phyloP scores from a whole-genome alignment of 164 flowering plant genomes.

The Chloranthus sessilifolius region DNA sequence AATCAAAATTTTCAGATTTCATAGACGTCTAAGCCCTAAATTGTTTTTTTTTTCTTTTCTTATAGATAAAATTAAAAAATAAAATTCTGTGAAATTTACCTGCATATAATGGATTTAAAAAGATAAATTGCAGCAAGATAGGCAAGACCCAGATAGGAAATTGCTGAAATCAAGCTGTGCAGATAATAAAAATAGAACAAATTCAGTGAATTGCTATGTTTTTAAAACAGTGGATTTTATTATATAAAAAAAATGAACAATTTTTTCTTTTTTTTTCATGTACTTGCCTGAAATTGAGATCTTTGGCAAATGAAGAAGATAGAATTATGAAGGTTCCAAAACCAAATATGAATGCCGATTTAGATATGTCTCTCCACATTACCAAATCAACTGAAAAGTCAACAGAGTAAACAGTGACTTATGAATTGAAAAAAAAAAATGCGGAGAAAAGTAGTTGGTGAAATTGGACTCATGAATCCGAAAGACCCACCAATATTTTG shows the following conservation, averaged over 20 bases:
- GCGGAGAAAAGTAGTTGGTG: not conserved
- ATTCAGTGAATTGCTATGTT: not conserved
- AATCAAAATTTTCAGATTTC: not conserved
- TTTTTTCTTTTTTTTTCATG: not conserved
- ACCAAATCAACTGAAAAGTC: constrained; percentile 59
- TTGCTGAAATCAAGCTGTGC: constrained; percentile 65
- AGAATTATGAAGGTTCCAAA: constrained; percentile 60
- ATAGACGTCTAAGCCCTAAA: not conserved
- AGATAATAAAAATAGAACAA: not conserved
- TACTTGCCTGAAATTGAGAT: constrained; percentile 70
- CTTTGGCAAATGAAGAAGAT: constrained; percentile 59
- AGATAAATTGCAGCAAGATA: constrained; percentile 71
- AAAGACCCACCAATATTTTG: constrained; percentile 54
- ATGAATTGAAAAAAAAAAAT: not conserved
- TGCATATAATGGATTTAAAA: constrained; percentile 54
- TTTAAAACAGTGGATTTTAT: constrained; percentile 1
- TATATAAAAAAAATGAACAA: constrained; percentile 2
- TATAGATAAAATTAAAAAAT: too few relatives aligned
- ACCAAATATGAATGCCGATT: constrained; percentile 73
- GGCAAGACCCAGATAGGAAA: constrained; percentile 68
- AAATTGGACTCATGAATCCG: constrained; percentile 2
- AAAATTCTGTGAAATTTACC: constrained; percentile 34
- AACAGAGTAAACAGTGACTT: not conserved
- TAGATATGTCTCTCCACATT: constrained; percentile 88
- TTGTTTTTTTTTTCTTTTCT: not conserved